Evolutionary conservation across 768 basidiomycete genomes (phyloP).

Genomic region (Tricholoma bakamatsutake): DNA sequence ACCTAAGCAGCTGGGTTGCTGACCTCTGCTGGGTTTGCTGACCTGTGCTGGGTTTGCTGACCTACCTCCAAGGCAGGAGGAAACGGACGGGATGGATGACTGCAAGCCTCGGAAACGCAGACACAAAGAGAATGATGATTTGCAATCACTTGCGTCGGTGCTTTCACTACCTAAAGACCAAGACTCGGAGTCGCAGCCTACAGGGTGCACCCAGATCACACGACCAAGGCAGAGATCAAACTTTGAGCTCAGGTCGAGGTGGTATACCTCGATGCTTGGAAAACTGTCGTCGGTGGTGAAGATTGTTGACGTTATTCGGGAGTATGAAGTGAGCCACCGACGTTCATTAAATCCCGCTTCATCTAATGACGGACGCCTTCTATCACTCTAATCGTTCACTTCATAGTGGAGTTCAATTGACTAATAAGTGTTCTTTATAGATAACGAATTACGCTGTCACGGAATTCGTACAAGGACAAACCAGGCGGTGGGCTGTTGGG

Average conservation of each 20-base stretch:
- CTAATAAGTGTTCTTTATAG: slow-evolving; percentile 29
- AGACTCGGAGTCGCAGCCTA: not conserved
- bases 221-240: not conserved
- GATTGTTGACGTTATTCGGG: slow-evolving; percentile 51
- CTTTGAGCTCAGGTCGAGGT: slow-evolving; percentile 36
- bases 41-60: not conserved
- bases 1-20: not conserved
- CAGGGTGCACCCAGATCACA: not conserved
- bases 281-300: slow-evolving; percentile 69
- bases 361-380: not conserved
- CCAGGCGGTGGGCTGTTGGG: slow-evolving; percentile 86
- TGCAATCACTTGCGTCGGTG: not conserved
- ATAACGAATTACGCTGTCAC: slow-evolving; percentile 83
- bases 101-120: not conserved
- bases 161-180: not conserved
- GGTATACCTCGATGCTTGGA: slow-evolving; percentile 94
- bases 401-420: too few relatives aligned
- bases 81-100: not conserved
- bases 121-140: not conserved
- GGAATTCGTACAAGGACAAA: slow-evolving; percentile 81
- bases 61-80: not conserved
- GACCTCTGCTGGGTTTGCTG: not conserved
- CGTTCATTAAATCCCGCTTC: not conserved
- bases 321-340: slow-evolving; percentile 23
- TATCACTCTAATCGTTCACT: not conserved